Percentiles rank a stretch among this genome's conserved stretches.
phyloP scores from a whole-genome alignment of 805 yeast species.

The Cyberlindnera americana region DNA sequence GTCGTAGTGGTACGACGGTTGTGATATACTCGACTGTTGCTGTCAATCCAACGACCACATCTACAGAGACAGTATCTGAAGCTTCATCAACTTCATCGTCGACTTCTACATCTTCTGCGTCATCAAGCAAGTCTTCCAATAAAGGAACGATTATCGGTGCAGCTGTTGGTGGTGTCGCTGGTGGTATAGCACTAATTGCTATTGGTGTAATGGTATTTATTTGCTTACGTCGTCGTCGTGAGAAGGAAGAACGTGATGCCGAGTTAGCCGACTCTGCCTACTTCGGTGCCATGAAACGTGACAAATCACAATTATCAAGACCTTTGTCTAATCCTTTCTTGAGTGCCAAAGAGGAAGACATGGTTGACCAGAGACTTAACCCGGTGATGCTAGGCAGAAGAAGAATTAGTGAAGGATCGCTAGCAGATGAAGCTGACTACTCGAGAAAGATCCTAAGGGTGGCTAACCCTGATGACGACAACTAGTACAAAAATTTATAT shows the following conservation, averaged over 20 bases:
- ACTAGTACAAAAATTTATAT: too few species aligned
- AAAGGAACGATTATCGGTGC: constrained; percentile 43
- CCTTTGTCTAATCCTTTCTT: constrained; percentile 54
- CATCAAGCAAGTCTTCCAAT: constrained; percentile 11
- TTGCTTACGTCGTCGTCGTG: constrained; percentile 37
- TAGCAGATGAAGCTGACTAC: constrained; percentile 84
- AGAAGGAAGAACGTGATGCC: constrained; percentile 35
- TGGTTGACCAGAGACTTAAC: constrained; percentile 62
- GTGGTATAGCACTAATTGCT: constrained; percentile 48
- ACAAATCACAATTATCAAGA: constrained; percentile 31
- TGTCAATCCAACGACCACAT: constrained; percentile 15
- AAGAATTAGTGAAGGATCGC: constrained; percentile 77
- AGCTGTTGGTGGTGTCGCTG: constrained; percentile 61
- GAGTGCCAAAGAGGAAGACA: constrained; percentile 51
- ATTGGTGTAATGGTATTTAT: constrained; percentile 38
- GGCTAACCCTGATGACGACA: constrained; percentile 74
- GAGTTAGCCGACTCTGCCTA: constrained; percentile 54
- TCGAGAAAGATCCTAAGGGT: constrained; percentile 78
- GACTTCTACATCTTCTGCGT: constrained; percentile 18
- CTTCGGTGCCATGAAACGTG: constrained; percentile 54
- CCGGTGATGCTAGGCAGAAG: constrained; percentile 81
- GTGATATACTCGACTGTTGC: constrained; percentile 23
- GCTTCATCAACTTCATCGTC: constrained; percentile 9
- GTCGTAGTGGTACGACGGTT: constrained; percentile 19
- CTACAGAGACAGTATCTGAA: too few species aligned